These are phyloP conservation scores for Quercus ilex DNA, from an alignment of 306 rosid species.

Conservation along the genomic window DNA sequence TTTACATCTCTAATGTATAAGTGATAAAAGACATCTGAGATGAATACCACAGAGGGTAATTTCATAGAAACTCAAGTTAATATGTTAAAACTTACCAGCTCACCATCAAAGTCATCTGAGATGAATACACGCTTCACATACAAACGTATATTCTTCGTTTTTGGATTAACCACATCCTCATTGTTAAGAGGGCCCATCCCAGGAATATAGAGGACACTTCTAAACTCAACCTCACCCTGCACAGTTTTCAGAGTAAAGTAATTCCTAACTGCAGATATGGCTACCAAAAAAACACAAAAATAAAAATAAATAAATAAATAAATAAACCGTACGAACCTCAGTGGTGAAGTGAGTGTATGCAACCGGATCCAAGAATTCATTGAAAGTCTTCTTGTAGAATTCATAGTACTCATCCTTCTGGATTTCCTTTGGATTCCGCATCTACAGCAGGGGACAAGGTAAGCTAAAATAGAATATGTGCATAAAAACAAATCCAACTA, in stretches of 20 bases:
- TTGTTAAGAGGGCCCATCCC: constrained; percentile 98
- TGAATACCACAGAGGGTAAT: background rate
- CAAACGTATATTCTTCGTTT: constrained; percentile 87
- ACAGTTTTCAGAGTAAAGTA: constrained; percentile 24
- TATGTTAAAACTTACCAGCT: constrained; percentile 65
- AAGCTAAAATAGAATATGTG: background rate
- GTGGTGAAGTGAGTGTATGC: constrained; percentile 89
- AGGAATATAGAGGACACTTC: constrained; percentile 90
- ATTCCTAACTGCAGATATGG: background rate
- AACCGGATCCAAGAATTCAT: constrained; percentile 88
- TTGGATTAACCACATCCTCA: constrained; percentile 87
- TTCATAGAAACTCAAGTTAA: constrained; percentile 3
- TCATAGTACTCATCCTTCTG: constrained; percentile 83
- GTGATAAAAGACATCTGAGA: background rate
- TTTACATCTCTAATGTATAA: background rate
- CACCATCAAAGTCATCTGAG: constrained; percentile 98
- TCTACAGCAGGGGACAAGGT: constrained; percentile 41
- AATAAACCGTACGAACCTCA: constrained; percentile 51
- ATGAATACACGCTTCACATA: constrained; percentile 95
- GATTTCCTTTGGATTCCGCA: constrained; percentile 87
- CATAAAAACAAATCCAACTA: constrained; percentile 3
- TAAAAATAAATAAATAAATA: too few species aligned
- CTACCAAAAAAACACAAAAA: background rate
- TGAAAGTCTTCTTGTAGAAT: constrained; percentile 87
- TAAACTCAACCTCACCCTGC: constrained; percentile 98